Evolutionary conservation across 257 asterid species (phyloP).

Genomic region (Plectranthus barbatus): DNA sequence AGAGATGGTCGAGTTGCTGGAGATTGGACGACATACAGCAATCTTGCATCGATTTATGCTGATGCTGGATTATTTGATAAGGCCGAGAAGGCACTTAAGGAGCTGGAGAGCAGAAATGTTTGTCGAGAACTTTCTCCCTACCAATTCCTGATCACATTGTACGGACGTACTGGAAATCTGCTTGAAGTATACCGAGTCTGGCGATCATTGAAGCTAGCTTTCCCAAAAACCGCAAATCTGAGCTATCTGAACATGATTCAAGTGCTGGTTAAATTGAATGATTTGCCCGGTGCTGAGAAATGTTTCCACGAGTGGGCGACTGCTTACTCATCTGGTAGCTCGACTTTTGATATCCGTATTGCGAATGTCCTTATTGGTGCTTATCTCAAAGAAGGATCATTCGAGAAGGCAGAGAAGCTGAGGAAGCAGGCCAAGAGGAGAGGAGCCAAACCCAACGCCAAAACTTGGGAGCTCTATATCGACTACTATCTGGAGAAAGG

Average conservation of each 20-base stretch:
- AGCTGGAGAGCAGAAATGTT: constrained; percentile 68
- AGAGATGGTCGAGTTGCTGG: constrained; percentile 78
- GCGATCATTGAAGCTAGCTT: constrained; percentile 89
- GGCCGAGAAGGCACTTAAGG: constrained; percentile 81
- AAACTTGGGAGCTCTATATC: constrained; percentile 80
- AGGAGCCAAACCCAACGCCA: constrained; percentile 66
- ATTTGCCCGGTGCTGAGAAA: constrained; percentile 91
- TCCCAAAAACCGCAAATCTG: constrained; percentile 62
- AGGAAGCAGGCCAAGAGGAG: constrained; percentile 48
- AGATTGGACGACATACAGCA: constrained; percentile 95
- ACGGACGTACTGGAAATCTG: constrained; percentile 76
- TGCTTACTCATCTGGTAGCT: constrained; percentile 14
- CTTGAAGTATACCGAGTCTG: constrained; percentile 78
- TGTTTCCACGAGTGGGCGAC: constrained; percentile 80
- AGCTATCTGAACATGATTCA: constrained; percentile 92
- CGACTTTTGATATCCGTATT: constrained; percentile 65
- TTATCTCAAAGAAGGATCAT: constrained; percentile 47
- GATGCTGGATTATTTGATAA: constrained; percentile 64
- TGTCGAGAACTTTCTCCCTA: constrained; percentile 46
- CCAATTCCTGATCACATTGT: constrained; percentile 76
- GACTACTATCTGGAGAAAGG: constrained; percentile 57
- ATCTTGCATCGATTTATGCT: constrained; percentile 81
- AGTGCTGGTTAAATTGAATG: constrained; percentile 66
- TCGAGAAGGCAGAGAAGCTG: constrained; percentile 61
- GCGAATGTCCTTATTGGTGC: constrained; percentile 73